Evolutionary conservation across 805 yeast genomes (phyloP), one percentile per base, ranked within the genome.

Genomic region (Myxozyma neotropica): DNA sequence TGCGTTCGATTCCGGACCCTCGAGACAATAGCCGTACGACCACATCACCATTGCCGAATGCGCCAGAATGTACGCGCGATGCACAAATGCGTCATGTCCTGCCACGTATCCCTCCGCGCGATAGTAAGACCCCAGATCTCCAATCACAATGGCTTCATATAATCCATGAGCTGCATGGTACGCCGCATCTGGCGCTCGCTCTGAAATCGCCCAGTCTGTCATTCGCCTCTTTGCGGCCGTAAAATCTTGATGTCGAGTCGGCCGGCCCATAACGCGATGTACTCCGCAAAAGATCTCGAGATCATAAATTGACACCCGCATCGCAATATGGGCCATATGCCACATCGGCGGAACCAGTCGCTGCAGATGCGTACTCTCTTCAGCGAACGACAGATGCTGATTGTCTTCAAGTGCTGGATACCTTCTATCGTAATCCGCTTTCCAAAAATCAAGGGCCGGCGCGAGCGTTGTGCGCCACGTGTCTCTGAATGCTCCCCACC

Each of bases 211-310:
- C 84, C 88, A 83, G 51, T 77, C 81, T 38, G 75, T 71, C 19
- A 87, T 79, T 63, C 85, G 75, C 13, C 73, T 73, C 40, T 78
- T 75, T 12, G 82, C 83, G 2, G 77, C 74, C 23, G 78, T 78
- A 63, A 82, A 79, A 58, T 82, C 85, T 0, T 74, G 69, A 8
- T 75, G 74, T 4, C 83, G 81, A 10, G 87, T 84, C 39, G 76
- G 77, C 36, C 85, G 89, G 67, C 83, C 87, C 85, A 87, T 85
- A 67, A 91, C 81, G 74, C 87, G 83, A 0, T 94, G 94, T 6
- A 90, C 88, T 0, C 96, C 96, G 1, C 92, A 86, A 71, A 78
- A 86, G 4, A 88, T 85, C 55, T 87, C 87, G 58, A 88, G 83
- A 71, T 89, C 96, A 71, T 87, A 85, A 63, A 88, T 89, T 57